Conservation (phyloP, 1,284 basidiomycete genomes). For the Marasmius tenuissimus region DNA sequence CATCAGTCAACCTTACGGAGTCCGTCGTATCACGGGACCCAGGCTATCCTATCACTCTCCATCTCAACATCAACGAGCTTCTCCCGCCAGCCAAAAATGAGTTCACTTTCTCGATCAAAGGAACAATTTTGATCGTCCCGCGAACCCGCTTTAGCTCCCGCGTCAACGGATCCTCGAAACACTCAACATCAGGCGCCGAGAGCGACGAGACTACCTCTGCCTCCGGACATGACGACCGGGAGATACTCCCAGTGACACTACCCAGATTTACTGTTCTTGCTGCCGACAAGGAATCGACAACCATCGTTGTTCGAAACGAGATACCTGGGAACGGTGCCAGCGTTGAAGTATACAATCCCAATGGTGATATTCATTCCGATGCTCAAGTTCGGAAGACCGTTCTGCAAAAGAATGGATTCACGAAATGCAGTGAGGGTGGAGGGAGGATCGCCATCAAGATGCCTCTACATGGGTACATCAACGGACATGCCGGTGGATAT, state of each 20-base stretch:
- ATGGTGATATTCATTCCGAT: constrained; percentile 52
- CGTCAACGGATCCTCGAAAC: constrained; percentile 20
- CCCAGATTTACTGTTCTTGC: constrained; percentile 70
- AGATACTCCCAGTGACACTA: constrained; percentile 50
- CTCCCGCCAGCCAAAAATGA: constrained; percentile 60
- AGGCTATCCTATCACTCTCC: constrained; percentile 62
- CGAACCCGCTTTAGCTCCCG: constrained; percentile 28
- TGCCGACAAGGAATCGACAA: constrained; percentile 57
- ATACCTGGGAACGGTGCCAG: constrained; percentile 34
- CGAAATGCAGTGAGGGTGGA: constrained; percentile 56
- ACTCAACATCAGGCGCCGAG: constrained; percentile 22
- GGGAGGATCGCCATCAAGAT: constrained; percentile 47
- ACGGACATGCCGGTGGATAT: background rate
- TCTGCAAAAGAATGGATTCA: constrained; percentile 54
- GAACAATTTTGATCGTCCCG: constrained; percentile 61
- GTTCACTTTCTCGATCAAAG: constrained; percentile 65
- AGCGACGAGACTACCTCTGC: constrained; percentile 28
- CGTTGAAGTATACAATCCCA: constrained; percentile 62
- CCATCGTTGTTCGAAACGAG: constrained; percentile 59
- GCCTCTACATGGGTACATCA: background rate
- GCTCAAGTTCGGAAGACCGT: constrained; percentile 62
- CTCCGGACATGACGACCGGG: constrained; percentile 12
- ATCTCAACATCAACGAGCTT: constrained; percentile 77
- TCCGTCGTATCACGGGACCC: constrained; percentile 34
- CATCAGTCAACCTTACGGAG: constrained; percentile 25